phyloP scores from a whole-genome alignment of 352 stramenopile genomes.

The Nothophytophthora sp. region DNA sequence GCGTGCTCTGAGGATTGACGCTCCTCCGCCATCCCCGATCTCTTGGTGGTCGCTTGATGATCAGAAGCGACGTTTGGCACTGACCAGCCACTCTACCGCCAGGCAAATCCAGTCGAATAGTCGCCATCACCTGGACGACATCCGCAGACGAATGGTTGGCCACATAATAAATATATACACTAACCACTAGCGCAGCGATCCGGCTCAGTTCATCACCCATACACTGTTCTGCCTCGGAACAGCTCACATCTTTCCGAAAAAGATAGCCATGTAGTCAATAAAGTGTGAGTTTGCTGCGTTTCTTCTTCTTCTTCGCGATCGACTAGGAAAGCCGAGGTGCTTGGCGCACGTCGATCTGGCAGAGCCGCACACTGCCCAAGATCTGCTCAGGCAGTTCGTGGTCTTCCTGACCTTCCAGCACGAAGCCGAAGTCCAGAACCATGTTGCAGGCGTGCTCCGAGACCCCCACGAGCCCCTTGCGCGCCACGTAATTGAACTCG shows the following conservation, averaged over 20 bases:
- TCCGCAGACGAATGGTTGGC: neutral
- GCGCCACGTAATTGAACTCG: constrained; percentile 84
- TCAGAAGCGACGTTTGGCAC: constrained; percentile 10
- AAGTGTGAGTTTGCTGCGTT: neutral
- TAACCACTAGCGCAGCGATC: no score
- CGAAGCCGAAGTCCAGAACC: constrained; percentile 84
- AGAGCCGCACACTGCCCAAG: constrained; percentile 70
- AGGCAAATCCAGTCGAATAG: no score
- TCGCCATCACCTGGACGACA: no score
- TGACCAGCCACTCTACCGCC: no score
- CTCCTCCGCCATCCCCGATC: neutral
- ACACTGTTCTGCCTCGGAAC: no score
- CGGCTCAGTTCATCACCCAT: no score
- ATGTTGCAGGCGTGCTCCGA: constrained; percentile 80
- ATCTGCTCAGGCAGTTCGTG: constrained; percentile 78
- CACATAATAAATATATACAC: neutral
- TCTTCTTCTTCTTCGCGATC: neutral
- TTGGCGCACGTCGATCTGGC: constrained; percentile 69
- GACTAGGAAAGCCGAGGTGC: constrained; percentile 42
- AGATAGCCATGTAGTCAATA: neutral
- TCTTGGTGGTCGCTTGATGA: constrained; percentile 5
- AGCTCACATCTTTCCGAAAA: no score
- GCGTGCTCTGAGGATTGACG: no score
- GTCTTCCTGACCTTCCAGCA: constrained; percentile 81
- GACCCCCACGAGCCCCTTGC: constrained; percentile 71